Evolutionary conservation across 1,284 basidiomycete species (phyloP).

Genomic region (Trichosporon inkin): DNA sequence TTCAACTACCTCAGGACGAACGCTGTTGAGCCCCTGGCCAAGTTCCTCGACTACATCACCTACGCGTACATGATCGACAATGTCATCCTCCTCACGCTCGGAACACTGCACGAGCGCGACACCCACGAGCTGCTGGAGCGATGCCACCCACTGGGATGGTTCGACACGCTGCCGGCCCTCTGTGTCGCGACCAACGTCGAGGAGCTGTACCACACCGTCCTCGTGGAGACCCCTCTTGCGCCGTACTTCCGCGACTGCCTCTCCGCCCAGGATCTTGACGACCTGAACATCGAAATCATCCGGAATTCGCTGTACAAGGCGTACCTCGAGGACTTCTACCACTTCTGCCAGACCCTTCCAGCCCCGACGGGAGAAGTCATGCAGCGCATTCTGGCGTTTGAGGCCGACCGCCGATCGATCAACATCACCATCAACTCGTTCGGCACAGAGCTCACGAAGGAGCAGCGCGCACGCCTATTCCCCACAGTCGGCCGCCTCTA

Average conservation of each 20-base stretch:
- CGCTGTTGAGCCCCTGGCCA: constrained; percentile 82
- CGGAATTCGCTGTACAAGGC: constrained; percentile 99
- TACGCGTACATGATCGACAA: constrained; percentile 99
- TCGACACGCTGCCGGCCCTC: constrained; percentile 98
- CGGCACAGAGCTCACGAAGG: constrained; percentile 89
- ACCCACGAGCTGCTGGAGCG: constrained; percentile 94
- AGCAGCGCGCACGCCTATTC: constrained; percentile 92
- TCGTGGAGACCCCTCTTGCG: constrained; percentile 95
- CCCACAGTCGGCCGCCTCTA: constrained; percentile 89
- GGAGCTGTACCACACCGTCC: constrained; percentile 92
- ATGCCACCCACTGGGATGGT: constrained; percentile 94
- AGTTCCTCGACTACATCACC: constrained; percentile 98
- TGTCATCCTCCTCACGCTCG: constrained; percentile 93
- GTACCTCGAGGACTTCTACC: constrained; percentile 96
- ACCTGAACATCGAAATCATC: constrained; percentile 99
- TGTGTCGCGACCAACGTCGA: constrained; percentile 99
- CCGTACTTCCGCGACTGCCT: constrained; percentile 97
- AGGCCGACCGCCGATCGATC: constrained; percentile 92
- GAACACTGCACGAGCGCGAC: constrained; percentile 94
- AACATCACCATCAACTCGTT: constrained; percentile 99
- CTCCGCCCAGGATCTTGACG: constrained; percentile 91
- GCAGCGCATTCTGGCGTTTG: constrained; percentile 84
- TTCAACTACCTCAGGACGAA: constrained; percentile 93
- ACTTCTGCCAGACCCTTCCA: constrained; percentile 73
- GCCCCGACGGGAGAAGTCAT: constrained; percentile 84